A percentile compares a stretch with the other conserved stretches of the same genome.
phyloP scores from a whole-genome alignment of 331 rosid genomes.

The Rosa hybrid region DNA sequence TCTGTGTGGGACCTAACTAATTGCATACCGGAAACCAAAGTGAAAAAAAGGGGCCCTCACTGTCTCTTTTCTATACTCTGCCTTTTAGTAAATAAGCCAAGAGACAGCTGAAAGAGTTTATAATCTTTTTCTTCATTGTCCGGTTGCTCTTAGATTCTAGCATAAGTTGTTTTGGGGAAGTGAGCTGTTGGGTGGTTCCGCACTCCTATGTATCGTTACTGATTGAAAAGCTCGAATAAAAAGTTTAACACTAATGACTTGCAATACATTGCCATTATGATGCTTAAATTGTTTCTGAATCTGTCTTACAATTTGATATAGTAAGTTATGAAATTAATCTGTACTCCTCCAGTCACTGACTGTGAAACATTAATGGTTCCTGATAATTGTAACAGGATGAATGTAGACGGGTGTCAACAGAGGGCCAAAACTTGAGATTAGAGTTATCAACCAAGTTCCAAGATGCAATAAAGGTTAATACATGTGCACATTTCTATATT shows the following conservation, averaged over 20 bases:
- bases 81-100: neutral
- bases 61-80: neutral
- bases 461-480: slow-evolving; percentile 93
- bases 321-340: slow-evolving; percentile 14
- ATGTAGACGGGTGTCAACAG: slow-evolving; percentile 88
- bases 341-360: neutral
- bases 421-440: slow-evolving; percentile 89
- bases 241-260: neutral
- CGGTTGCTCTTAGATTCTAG: neutral
- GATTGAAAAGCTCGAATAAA: neutral
- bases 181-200: neutral
- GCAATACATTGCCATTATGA: neutral
- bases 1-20: neutral
- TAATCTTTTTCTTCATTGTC: neutral
- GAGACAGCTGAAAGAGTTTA: neutral
- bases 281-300: neutral
- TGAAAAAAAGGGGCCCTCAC: neutral
- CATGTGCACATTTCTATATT: neutral
- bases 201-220: neutral
- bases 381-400: slow-evolving; percentile 68
- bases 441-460: slow-evolving; percentile 88
- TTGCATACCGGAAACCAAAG: neutral
- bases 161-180: neutral
- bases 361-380: slow-evolving; percentile 19
- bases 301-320: neutral